Evolutionary conservation across 208 protist genomes (phyloP).

Genomic region (Zelonia costaricensis): DNA sequence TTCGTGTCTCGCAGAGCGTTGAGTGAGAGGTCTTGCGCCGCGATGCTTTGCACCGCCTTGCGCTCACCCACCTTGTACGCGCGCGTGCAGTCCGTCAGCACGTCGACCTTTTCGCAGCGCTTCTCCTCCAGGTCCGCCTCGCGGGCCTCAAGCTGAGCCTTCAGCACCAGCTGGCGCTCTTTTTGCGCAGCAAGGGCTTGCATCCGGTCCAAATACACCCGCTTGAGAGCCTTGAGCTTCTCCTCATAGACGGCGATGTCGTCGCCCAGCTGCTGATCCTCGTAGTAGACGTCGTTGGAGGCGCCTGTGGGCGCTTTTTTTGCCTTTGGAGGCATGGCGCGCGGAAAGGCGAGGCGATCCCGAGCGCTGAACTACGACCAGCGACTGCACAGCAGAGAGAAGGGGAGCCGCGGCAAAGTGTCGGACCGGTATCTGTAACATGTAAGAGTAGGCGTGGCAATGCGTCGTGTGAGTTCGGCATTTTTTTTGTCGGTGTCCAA

Average conservation of each 20-base stretch:
- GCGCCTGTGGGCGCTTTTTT: conserved; percentile 26
- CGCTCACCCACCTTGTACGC: conserved; percentile 84
- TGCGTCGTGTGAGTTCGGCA: no score
- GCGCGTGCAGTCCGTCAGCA: conserved; percentile 84
- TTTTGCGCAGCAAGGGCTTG: conserved; percentile 39
- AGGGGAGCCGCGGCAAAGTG: no score
- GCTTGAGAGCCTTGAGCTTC: conserved; percentile 65
- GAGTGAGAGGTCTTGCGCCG: conserved; percentile 50
- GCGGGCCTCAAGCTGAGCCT: conserved; percentile 19
- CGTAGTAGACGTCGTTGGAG: conserved; percentile 47
- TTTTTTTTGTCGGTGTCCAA: no score
- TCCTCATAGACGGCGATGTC: conserved; percentile 53
- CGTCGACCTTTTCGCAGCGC: conserved; percentile 66
- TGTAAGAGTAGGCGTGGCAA: no score
- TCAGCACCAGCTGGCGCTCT: conserved; percentile 43
- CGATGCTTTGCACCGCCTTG: conserved; percentile 54
- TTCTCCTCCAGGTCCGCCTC: conserved; percentile 36
- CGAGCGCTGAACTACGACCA: no score
- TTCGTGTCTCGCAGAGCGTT: conserved; percentile 70
- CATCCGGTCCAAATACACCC: conserved; percentile 53
- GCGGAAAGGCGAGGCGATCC: no score
- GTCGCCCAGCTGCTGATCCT: conserved; percentile 68
- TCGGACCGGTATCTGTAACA: no score
- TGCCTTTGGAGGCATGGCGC: conserved; percentile 17
- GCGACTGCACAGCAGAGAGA: conserved; percentile 8